Evolutionary conservation across 2,329 filamentous ascomycete species (phyloP).

Genomic region (Dichotomopilus funicola): DNA sequence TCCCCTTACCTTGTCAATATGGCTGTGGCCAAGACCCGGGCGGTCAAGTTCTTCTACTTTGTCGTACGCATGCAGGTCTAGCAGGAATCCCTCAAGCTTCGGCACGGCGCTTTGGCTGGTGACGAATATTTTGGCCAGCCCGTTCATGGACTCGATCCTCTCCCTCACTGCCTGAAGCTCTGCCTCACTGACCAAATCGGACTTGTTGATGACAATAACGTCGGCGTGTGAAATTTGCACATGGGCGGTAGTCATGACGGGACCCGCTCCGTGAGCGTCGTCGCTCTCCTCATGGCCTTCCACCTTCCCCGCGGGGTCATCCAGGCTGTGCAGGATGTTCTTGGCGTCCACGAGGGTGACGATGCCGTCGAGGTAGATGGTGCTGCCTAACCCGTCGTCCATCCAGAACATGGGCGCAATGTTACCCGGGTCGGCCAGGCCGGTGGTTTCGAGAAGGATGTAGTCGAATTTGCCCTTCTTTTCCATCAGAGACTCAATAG

Average conservation of each 20-base stretch:
- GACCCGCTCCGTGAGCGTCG: constrained; percentile 40
- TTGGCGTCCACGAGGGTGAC: constrained; percentile 94
- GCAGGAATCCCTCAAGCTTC: constrained; percentile 72
- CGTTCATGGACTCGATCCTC: constrained; percentile 80
- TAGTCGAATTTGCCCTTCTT: constrained; percentile 93
- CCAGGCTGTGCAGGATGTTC: constrained; percentile 76
- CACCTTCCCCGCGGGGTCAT: constrained; percentile 58
- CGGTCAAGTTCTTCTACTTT: constrained; percentile 68
- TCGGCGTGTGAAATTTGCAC: constrained; percentile 96
- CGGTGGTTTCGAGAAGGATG: constrained; percentile 93
- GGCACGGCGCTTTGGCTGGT: constrained; percentile 77
- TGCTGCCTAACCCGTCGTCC: constrained; percentile 89
- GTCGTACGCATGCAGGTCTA: constrained; percentile 92
- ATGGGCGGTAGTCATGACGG: constrained; percentile 83
- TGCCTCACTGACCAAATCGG: constrained; percentile 66
- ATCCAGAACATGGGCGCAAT: constrained; percentile 97
- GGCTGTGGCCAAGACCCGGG: constrained; percentile 72
- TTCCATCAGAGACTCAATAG: constrained; percentile 93
- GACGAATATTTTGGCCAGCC: constrained; percentile 73
- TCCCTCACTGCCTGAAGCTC: constrained; percentile 64
- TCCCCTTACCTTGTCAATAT: constrained; percentile 72
- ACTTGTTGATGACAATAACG: constrained; percentile 90
- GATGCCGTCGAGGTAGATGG: constrained; percentile 93
- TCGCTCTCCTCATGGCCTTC: constrained; percentile 47
- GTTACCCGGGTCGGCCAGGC: constrained; percentile 90